Evolutionary conservation across 176 grass and related monocot species (phyloP), one percentile per base, ranked within the genome.

Genomic region (Zea luxurians): DNA sequence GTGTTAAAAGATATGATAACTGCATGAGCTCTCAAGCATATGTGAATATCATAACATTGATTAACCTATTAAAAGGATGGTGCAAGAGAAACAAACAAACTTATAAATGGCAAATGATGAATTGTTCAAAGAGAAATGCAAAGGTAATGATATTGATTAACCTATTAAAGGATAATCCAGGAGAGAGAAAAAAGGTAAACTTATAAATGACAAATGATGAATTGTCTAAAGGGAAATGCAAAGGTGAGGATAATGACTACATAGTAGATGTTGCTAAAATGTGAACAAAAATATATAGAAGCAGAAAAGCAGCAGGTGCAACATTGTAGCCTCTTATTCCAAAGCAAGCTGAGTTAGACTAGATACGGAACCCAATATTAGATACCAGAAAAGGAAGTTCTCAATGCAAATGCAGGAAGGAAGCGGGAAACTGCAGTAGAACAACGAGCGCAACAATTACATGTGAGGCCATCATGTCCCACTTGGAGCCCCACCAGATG

Each of bases 381-480:
- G 18, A n/a, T 0, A 52, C n/a, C 7, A 54, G 27, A 27, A 27
- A 27, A 27, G 27, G 27, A 27, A 27, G 27, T 27, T 27, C 27
- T 27, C 27, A 27, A 2, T 43, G 37, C 36, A 42, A 27, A 27
- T 27, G 27, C 27, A 27, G 0, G 27, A 27, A 27, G 27, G 27
- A 27, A 27, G 27, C 27, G 27, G 27, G 27, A 27, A 27, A 27
- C 27, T 27, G 57, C 2, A 66, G 66, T 13, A 48, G 68, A 38
- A 47, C 5, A 43, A 11, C 5, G 69, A n/a, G 27, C 27, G 27
- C 27, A 27, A 1, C 27, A 27, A 27, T 27, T 27, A 27, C 27
- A 27, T 27, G 27, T 6, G 45, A 2, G 2, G 88, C 88, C 83
- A 97, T 93, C 80, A 60, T 75, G 36, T 90, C 90, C 90, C 93